Evolutionary conservation across 257 asterid species (phyloP), one percentile per base, ranked within the genome.

Genomic region (Gynochthodes officinalis): DNA sequence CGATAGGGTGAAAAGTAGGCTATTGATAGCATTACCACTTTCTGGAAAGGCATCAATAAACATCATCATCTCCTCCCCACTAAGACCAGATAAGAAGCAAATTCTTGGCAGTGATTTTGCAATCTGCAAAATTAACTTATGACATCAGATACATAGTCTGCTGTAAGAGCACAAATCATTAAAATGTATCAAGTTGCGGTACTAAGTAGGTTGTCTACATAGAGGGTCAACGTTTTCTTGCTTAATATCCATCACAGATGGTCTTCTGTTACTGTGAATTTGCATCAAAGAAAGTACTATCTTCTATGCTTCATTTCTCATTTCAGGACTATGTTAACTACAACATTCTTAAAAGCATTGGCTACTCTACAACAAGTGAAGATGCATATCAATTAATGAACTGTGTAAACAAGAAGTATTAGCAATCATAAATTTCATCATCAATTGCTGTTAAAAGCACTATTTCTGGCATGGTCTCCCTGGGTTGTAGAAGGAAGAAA

Each of bases 51-150:
- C 93, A 48, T 91, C 97, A 30, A 94, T 89, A 84, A 94, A 86
- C 97, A 91, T 88, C 97, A 91, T 89, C 96, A 91, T 94, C 91
- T 94, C 99, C 84, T 94, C 99, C 48, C 99, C 99, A 3, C 86
- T 87, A 27, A 94, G 96, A 73, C 99, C 99, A 40, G 99, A 94
- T 9, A 94, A 69, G 86, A 94, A 84, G 86, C 99, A 94, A 55
- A 94, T 91, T 65, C 92, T 88, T 8, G 97, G 99, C 61, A 91
- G 81, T 43, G 93, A 83, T 74, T 81, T 76, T 35, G 97, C 96
- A 54, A 94, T 79, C 99, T 94, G 89, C 76, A 73, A 27, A 40
- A n/a, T 33, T 27, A 14, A 37, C 23, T 6, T 39, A 4, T 8
- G 28, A 53, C 16, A 16, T 27, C 39, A 27, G 66, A 64, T n/a